These are phyloP conservation scores for Byssothecium circinans DNA, from an alignment of 2,329 filamentous ascomycete genomes.

Conservation along the genomic window DNA sequence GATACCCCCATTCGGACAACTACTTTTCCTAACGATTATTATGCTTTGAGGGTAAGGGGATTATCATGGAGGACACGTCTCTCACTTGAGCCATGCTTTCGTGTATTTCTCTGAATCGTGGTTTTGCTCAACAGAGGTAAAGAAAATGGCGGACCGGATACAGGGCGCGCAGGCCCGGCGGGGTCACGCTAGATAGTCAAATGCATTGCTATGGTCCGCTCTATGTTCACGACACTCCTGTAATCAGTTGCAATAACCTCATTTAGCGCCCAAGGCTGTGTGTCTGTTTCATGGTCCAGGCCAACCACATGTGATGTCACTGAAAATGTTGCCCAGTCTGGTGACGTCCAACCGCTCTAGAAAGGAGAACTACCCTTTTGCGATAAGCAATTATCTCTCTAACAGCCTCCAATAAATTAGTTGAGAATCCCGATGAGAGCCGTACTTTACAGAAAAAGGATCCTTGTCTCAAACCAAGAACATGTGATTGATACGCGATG, in stretches of 20 bases:
- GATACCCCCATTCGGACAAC: conserved; percentile 22
- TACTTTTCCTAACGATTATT: conserved; percentile 22
- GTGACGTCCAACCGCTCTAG: no score
- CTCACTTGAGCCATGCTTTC: background rate
- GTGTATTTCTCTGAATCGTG: conserved; percentile 3
- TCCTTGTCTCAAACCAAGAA: no score
- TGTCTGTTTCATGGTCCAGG: background rate
- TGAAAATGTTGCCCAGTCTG: no score
- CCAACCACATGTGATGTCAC: no score
- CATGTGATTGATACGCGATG: no score
- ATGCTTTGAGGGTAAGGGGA: conserved; percentile 13
- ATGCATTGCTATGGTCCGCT: conserved; percentile 5
- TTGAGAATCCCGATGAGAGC: no score
- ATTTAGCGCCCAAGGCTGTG: no score
- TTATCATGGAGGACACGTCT: conserved; percentile 6
- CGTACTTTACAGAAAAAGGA: no score
- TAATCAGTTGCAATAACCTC: no score
- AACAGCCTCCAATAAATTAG: no score
- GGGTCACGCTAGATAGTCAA: conserved; percentile 13
- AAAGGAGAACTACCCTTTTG: no score
- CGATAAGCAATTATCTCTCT: no score
- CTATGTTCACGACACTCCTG: background rate
- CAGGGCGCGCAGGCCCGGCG: conserved; percentile 6
- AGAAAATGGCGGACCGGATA: conserved; percentile 9
- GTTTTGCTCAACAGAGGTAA: conserved; percentile 6